A percentile compares a stretch with the other conserved stretches of the same genome.
phyloP scores from a whole-genome alignment of 768 basidiomycete species.

The Pisolithus microcarpus region DNA sequence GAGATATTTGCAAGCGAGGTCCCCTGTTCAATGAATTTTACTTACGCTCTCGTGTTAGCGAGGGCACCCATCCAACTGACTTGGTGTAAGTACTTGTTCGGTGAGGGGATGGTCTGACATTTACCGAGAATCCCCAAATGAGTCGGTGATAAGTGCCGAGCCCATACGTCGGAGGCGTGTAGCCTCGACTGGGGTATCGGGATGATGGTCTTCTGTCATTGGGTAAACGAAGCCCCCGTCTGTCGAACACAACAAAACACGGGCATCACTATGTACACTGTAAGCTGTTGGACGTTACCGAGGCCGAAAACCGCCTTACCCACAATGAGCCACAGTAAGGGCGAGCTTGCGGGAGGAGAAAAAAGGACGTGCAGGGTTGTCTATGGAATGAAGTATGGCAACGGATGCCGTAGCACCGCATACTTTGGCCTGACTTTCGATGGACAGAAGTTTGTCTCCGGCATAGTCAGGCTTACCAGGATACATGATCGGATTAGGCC shows the following conservation, averaged over 20 bases:
- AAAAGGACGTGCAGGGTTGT: constrained; percentile 72
- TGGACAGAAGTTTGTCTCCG: constrained; percentile 69
- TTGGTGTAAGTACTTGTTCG: neutral
- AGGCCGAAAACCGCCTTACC: constrained; percentile 42
- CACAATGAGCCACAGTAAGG: constrained; percentile 88
- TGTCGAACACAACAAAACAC: constrained; percentile 74
- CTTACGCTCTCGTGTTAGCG: constrained; percentile 84
- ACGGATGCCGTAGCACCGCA: constrained; percentile 92
- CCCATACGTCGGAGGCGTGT: constrained; percentile 82
- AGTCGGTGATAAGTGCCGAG: constrained; percentile 83
- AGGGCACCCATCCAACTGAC: constrained; percentile 90
- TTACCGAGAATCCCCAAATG: constrained; percentile 87
- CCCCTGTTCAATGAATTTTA: neutral
- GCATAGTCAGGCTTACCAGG: constrained; percentile 4
- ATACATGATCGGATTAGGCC: constrained; percentile 1
- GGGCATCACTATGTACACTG: constrained; percentile 61
- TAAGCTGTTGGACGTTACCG: constrained; percentile 4
- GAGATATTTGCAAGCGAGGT: constrained; percentile 4
- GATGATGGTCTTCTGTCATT: constrained; percentile 93
- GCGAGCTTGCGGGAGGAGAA: constrained; percentile 70
- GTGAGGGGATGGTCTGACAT: constrained; percentile 5
- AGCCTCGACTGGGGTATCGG: constrained; percentile 84
- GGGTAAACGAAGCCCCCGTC: constrained; percentile 66
- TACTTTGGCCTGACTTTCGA: constrained; percentile 57
- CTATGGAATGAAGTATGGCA: constrained; percentile 85